Evolutionary conservation across 495 filamentous ascomycete genomes (phyloP), one percentile per base, ranked within the genome.

Genomic region (Daldinia concentrica): DNA sequence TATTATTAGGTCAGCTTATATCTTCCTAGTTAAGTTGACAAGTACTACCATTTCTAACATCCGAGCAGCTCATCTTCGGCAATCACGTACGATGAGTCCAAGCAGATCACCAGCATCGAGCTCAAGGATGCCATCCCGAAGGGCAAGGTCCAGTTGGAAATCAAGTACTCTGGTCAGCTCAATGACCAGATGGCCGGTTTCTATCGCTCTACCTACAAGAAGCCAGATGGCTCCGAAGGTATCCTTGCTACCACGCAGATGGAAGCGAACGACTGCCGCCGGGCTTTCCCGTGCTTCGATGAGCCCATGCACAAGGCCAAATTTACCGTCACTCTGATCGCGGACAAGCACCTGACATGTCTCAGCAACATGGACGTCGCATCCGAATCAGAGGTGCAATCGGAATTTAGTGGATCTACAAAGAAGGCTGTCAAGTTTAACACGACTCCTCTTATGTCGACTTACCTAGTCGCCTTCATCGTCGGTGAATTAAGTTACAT

Each of bases 101-200:
- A 79, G 58, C 91, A 93, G 80, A 84, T 85, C 22, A 89, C 88
- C 62, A 91, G 82, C 68, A 81, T 92, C 73, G 82, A 82, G 43
- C 90, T 93, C 76, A 82, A 86, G 67, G 82, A 89, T 74, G 81
- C 79, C 39, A 76, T 92, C 64, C 74, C 85, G 4, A 87, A 84
- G 67, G 89, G 89, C 15, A 90, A 89, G 78, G 87, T 87, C 22
- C 86, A 86, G 77, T 80, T 93, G 30, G 86, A 86, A 72, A 86
- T 90, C 76, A 88, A 85, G 74, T 93, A 89, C 78, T 86, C 84
- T 11, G 91, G 91, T 52, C 80, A 82, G 45, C 81, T 93, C 51
- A 93, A 93, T 80, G 89, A 93, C 80, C 91, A 91, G 78, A 91
- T 93, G 90, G 90, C 90, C 64, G 91, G 91, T 58, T 93, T 93